Conservation (phyloP, 208 protist genomes). For the Trypanosoma conorhini region DNA sequence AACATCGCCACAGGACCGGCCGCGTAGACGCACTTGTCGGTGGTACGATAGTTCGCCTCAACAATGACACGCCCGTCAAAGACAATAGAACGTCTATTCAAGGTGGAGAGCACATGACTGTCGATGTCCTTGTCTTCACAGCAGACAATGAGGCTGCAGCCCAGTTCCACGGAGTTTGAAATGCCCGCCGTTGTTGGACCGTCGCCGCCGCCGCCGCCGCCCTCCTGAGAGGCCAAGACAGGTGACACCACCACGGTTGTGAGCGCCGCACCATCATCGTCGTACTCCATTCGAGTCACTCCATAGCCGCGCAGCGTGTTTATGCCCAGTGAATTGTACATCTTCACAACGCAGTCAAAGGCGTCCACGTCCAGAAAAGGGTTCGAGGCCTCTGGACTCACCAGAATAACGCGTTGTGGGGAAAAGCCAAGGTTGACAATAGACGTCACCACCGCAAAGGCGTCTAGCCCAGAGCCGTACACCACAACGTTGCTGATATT, state of each 20-base stretch:
- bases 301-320: constrained; percentile 82
- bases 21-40: constrained; percentile 78
- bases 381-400: constrained; percentile 46
- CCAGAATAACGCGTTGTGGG: constrained; percentile 77
- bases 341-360: constrained; percentile 54
- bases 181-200: constrained; percentile 1
- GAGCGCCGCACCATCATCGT: constrained; percentile 72
- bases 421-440: constrained; percentile 76
- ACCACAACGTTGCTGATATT: constrained; percentile 79
- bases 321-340: constrained; percentile 74
- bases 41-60: constrained; percentile 86
- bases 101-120: constrained; percentile 74
- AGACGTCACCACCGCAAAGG: constrained; percentile 59
- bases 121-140: constrained; percentile 92
- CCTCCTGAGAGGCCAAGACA: constrained; percentile 1
- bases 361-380: constrained; percentile 47
- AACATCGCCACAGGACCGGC: constrained; percentile 94
- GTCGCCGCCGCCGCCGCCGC: neutral
- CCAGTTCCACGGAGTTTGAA: constrained; percentile 74
- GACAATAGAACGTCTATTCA: constrained; percentile 92
- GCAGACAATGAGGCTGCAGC: constrained; percentile 82
- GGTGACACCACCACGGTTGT: constrained; percentile 69
- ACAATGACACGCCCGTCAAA: constrained; percentile 94
- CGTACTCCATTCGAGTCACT: constrained; percentile 80
- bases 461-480: constrained; percentile 86